Base-by-base conservation (phyloP, 495 filamentous ascomycete species). In the Letharia columbiana region DNA sequence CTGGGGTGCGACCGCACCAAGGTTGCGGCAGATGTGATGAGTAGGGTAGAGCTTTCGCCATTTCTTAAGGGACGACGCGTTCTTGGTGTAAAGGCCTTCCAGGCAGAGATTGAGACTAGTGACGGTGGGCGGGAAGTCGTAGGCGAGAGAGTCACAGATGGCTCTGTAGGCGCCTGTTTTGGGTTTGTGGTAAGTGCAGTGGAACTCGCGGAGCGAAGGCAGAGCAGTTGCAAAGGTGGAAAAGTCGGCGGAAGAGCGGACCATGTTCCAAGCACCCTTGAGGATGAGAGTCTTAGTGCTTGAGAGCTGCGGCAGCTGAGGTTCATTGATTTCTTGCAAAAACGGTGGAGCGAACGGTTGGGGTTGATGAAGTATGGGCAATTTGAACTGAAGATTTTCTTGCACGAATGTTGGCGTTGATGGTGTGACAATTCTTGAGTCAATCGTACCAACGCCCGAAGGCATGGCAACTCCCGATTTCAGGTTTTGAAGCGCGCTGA, bases 201-300 rank as follows among this genome's bases (percentile, higher is more conserved):
- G 86, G 83, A 86, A 88, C 69, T 89, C 87, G n/a, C 79, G 79
- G 23, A 90, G 70, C 45, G 81, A 82, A 10, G 88, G 88, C 58
- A 91, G 69, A 13, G 87, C 87, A 40, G 75, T 75, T 20, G 79
- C 75, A 57, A 91, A 80, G 65, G 76, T 78, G 63, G 79, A 74
- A 73, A 87, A 89, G 75, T 89, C 85, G n/a, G 80, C 77, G 17
- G 81, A 73, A n/a, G 83, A 77, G 59, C 87, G 80, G 71, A 90
- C 86, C 41, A 91, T 80, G 69, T 90, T 91, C 88, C 88, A 91
- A 63, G 89, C 83, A 8, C 87, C 87, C 69, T 87, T 88, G 75
- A 87, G 84, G 61, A 90, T 82, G 45, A 91, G 80, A 0, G 86
- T 88, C 61, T 79, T 77, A 37, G 86, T 78, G 17, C 77, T 72